Evolutionary conservation across 2,329 filamentous ascomycete genomes (phyloP).

Genomic region (Aspergillus hiratsukae): DNA sequence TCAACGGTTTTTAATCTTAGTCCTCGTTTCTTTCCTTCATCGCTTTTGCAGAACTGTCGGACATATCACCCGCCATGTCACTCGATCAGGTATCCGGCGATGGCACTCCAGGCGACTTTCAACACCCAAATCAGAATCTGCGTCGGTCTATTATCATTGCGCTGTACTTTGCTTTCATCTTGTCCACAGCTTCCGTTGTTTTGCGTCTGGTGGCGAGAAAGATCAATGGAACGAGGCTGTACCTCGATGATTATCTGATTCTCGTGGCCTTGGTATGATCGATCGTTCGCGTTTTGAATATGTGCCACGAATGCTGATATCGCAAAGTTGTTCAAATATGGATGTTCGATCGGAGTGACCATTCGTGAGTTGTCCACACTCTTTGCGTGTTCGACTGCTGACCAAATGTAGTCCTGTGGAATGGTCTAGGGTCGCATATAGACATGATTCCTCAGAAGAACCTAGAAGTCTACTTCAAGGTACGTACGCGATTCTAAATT

Average conservation of each 20-base stretch:
- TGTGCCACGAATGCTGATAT: not conserved
- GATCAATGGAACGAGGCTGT: constrained; percentile 21
- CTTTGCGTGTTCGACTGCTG: not conserved
- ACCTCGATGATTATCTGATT: constrained; percentile 29
- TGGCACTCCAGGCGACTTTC: constrained; percentile 18
- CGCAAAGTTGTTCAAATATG: constrained; percentile 25
- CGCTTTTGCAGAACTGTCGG: constrained; percentile 1
- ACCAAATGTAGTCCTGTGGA: constrained; percentile 17
- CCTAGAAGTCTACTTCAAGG: constrained; percentile 21
- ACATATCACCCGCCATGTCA: constrained; percentile 15
- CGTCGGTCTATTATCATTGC: constrained; percentile 20
- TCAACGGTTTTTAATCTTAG: constrained; percentile 4
- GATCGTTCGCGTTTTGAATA: too few relatives aligned
- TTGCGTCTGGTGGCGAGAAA: constrained; percentile 23
- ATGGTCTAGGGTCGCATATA: constrained; percentile 27
- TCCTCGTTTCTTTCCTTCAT: constrained; percentile 1
- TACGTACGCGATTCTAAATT: constrained; percentile 1
- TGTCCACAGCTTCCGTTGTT: constrained; percentile 23
- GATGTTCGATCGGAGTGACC: constrained; percentile 24
- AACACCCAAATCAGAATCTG: constrained; percentile 22
- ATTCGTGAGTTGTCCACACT: constrained; percentile 15
- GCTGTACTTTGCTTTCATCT: constrained; percentile 22
- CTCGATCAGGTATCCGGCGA: constrained; percentile 7
- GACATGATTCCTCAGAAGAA: constrained; percentile 22
- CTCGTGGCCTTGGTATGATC: constrained; percentile 25